A percentile compares a stretch with the other conserved stretches of the same genome.
phyloP scores from a whole-genome alignment of 2,329 filamentous ascomycete species.

The Ophiostoma montium region DNA sequence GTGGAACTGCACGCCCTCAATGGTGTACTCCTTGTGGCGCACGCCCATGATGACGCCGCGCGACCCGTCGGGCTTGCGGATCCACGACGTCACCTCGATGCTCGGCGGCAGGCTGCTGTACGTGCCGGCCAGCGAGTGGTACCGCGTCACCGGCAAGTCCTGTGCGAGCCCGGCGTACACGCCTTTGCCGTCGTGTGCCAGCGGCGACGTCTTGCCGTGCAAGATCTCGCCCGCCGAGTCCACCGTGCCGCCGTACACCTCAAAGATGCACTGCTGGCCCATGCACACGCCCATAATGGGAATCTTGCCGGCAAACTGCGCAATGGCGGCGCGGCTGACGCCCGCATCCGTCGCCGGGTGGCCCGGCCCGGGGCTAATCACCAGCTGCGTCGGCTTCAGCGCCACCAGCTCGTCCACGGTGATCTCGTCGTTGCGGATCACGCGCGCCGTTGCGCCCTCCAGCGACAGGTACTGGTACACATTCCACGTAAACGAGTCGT shows the following conservation, averaged over 20 bases:
- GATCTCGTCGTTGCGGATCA: conserved; percentile 86
- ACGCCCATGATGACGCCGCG: conserved; percentile 94
- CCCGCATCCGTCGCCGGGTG: conserved; percentile 87
- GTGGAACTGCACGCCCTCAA: conserved; percentile 98
- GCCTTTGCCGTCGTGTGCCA: conserved; percentile 83
- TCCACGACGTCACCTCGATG: conserved; percentile 85
- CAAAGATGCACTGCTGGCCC: conserved; percentile 97
- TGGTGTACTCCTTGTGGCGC: conserved; percentile 73
- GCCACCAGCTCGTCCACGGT: conserved; percentile 69
- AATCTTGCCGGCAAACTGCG: conserved; percentile 85
- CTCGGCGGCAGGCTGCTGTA: conserved; percentile 73
- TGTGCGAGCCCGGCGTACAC: conserved; percentile 73
- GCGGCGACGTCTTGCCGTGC: conserved; percentile 88
- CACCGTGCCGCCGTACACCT: conserved; percentile 82
- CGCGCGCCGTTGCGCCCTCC: conserved; percentile 83
- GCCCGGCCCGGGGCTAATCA: conserved; percentile 88
- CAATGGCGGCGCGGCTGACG: conserved; percentile 81
- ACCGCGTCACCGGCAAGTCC: conserved; percentile 76
- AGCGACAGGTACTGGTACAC: conserved; percentile 96
- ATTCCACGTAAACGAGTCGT: conserved; percentile 99
- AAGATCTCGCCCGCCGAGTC: conserved; percentile 90
- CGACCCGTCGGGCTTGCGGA: conserved; percentile 58
- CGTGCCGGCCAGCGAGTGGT: conserved; percentile 91
- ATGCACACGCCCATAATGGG: conserved; percentile 97
- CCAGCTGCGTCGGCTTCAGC: conserved; percentile 80